Base-by-base conservation (phyloP, 2,329 filamentous ascomycete genomes). In the Orbilia oligospora region DNA sequence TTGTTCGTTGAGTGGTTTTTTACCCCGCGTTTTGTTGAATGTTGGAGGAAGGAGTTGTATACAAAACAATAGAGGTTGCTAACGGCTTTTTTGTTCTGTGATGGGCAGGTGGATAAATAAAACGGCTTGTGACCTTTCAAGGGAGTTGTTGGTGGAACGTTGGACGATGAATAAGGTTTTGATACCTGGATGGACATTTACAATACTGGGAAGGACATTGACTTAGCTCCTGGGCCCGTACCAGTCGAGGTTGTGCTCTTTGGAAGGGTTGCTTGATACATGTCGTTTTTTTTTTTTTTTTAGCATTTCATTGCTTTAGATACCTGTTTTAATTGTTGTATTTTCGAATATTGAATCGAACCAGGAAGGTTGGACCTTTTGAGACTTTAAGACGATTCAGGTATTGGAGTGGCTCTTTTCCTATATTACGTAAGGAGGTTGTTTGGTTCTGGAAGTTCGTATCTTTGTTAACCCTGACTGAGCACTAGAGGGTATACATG, bases 81-180 rank as follows among this genome's bases (percentile, higher is more conserved):
- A 73, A 73, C 38, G 38, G 24, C n/a, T n/a, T 10, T 56, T 64
- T 20, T 16, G 48, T 36, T 18, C 16, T 46, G 5, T n/a, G 16
- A 65, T 30, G 66, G 41, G 66, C 73, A 77, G 73, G 73, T 77
- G 73, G 73, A 77, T 46, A 77, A 77, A 18, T 77, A 22, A 71
- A 24, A 20, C 41, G 9, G 58, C 69, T 65, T 72, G 69, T 72
- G 58, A 58, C 49, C 46, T 55, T 38, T 24, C 36, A n/a, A 14
- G 24, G 30, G 20, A 33, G 36, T 46, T 14, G 48, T 48, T 66
- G 53, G 56, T 71, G 61, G 33, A 30, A 72, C 49, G 46, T 61
- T 24, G 46, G 56, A 65, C 33, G 20, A 10, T 41, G 33, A 10
- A 38, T 20, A 18, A 16, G 36, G 20, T 44, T 18, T 46, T 46